These are phyloP conservation scores for Raffaelea albimanens DNA, from an alignment of 2,329 filamentous ascomycete genomes.

Conservation along the genomic window DNA sequence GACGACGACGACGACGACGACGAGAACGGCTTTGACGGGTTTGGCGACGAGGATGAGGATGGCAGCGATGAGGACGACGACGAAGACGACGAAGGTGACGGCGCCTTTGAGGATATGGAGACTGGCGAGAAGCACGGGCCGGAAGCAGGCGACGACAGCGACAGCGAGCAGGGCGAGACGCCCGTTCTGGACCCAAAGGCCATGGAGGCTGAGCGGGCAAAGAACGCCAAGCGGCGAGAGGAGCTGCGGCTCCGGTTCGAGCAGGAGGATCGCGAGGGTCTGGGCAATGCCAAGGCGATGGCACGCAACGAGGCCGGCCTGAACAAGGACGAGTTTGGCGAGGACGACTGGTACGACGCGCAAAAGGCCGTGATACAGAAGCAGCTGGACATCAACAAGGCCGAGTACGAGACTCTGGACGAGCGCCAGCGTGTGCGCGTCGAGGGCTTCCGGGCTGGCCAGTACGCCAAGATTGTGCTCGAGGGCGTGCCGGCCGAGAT, in stretches of 20 bases:
- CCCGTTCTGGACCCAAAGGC: slow-evolving; percentile 7
- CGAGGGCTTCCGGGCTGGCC: slow-evolving; percentile 85
- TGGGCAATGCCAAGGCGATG: slow-evolving; percentile 79
- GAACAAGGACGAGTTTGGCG: slow-evolving; percentile 69
- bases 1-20: slow-evolving; percentile 30
- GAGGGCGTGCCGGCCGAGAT: slow-evolving; percentile 89
- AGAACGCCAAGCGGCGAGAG: slow-evolving; percentile 86
- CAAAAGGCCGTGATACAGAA: slow-evolving; percentile 94
- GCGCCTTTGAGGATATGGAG: slow-evolving; percentile 79
- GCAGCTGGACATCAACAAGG: slow-evolving; percentile 92
- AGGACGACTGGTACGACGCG: slow-evolving; percentile 97
- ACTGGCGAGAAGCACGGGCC: slow-evolving; percentile 53
- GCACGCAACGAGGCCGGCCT: slow-evolving; percentile 57
- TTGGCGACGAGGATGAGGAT: slow-evolving; percentile 1
- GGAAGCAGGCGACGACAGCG: slow-evolving; percentile 66
- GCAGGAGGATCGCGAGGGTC: slow-evolving; percentile 94
- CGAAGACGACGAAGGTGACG: slow-evolving; percentile 63
- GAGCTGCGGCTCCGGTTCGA: slow-evolving; percentile 92
- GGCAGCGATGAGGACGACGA: slow-evolving; percentile 38
- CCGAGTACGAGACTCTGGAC: slow-evolving; percentile 83
- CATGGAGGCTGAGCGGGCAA: slow-evolving; percentile 73
- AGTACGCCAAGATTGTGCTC: slow-evolving; percentile 85
- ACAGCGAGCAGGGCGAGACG: slow-evolving; percentile 51
- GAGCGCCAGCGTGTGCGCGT: slow-evolving; percentile 72
- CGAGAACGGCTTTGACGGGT: not conserved